These are phyloP conservation scores for Lagenaria siceraria DNA, from an alignment of 306 rosid genomes.

Conservation along the genomic window DNA sequence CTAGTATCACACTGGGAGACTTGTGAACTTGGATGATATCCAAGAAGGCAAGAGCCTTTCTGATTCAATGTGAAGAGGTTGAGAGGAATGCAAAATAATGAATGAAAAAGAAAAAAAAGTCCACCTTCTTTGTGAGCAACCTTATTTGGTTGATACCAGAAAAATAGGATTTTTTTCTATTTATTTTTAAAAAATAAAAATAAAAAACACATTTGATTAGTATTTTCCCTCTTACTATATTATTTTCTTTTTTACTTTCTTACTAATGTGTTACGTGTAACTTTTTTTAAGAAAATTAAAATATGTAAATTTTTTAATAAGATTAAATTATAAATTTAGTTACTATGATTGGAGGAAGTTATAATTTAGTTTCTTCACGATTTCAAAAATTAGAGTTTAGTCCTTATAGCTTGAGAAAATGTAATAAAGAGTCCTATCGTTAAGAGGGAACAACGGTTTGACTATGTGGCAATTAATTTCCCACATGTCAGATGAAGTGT, in stretches of 20 bases:
- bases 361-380: no score
- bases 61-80: background rate
- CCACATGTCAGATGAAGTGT: no score
- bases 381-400: no score
- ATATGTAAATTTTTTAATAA: no score
- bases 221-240: background rate
- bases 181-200: background rate
- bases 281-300: no score
- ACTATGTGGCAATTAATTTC: no score
- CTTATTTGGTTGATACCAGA: background rate
- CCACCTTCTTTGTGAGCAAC: background rate
- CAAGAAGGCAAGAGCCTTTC: background rate
- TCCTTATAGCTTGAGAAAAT: no score
- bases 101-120: background rate
- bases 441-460: accelerated
- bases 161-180: background rate
- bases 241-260: no score
- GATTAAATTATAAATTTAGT: no score
- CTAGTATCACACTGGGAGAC: background rate
- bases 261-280: no score
- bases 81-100: background rate
- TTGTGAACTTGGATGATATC: background rate
- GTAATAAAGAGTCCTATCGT: no score
- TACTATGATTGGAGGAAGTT: no score
- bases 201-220: background rate